phyloP scores from a whole-genome alignment of 1,139 yeast species.

The Saccharomyces hybrid region DNA sequence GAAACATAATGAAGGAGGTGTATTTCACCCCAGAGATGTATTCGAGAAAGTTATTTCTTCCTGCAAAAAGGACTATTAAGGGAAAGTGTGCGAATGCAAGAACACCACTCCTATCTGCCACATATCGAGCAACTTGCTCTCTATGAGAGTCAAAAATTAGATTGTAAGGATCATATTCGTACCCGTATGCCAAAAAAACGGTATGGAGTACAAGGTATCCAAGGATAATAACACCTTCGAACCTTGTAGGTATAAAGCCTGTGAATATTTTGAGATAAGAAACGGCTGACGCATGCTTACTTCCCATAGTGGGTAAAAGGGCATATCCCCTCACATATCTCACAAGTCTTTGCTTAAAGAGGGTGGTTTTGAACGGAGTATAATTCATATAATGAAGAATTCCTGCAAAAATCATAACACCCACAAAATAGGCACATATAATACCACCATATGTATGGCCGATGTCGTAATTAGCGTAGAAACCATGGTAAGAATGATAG shows the following conservation, averaged over 20 bases:
- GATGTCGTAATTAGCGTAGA: constrained; percentile 15
- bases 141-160: constrained; percentile 37
- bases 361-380: constrained; percentile 8
- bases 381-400: constrained; percentile 10
- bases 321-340: constrained; percentile 15
- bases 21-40: constrained; percentile 59
- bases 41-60: constrained; percentile 58
- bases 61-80: constrained; percentile 45
- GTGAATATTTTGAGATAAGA: constrained; percentile 7
- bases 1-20: constrained; percentile 52
- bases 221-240: constrained; percentile 46
- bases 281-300: constrained; percentile 16
- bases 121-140: constrained; percentile 35
- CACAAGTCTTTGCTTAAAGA: constrained; percentile 9
- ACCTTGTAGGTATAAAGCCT: constrained; percentile 39
- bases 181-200: constrained; percentile 37
- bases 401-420: constrained; percentile 7
- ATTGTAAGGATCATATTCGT: constrained; percentile 35
- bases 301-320: constrained; percentile 13
- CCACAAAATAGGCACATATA: constrained; percentile 13
- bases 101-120: constrained; percentile 49
- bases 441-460: constrained; percentile 12
- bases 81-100: constrained; percentile 45
- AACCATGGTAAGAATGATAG: constrained; percentile 15
- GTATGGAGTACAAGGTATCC: constrained; percentile 42